phyloP scores from a whole-genome alignment of 2,329 filamentous ascomycete species.

The Fusarium sp. region DNA sequence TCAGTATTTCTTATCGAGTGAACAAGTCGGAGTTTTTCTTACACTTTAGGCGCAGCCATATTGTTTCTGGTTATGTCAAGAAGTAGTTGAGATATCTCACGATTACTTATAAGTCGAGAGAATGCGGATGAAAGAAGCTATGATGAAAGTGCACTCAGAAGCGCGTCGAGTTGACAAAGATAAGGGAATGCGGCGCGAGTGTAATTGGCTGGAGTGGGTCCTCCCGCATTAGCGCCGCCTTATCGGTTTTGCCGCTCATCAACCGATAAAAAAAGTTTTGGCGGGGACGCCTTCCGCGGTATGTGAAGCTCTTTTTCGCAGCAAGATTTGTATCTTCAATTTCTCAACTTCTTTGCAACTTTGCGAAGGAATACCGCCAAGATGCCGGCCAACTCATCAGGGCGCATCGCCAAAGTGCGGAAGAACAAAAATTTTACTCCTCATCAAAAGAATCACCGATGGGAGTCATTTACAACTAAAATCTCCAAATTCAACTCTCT shows the following conservation, averaged over 20 bases:
- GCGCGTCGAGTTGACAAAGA: conserved; percentile 40
- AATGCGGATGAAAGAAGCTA: conserved; percentile 35
- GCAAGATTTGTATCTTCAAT: conserved; percentile 36
- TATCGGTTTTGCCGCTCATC: conserved; percentile 55
- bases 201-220: conserved; percentile 51
- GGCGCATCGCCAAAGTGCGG: conserved; percentile 76
- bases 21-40: conserved; percentile 4
- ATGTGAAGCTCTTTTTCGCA: conserved; percentile 44
- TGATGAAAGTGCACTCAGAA: conserved; percentile 37
- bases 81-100: conserved; percentile 13
- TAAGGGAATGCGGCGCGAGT: conserved; percentile 53
- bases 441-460: conserved; percentile 87
- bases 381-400: conserved; percentile 73
- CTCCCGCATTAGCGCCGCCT: conserved; percentile 34
- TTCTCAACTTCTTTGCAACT: conserved; percentile 42
- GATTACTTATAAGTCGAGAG: conserved; percentile 8
- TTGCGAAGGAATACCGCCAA: conserved; percentile 54
- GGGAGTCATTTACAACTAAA: conserved; percentile 91
- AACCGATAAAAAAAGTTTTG: conserved; percentile 54
- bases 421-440: conserved; percentile 78
- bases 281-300: conserved; percentile 47
- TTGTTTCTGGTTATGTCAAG: conserved; percentile 23
- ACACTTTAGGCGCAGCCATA: conserved; percentile 66
- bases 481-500: conserved; percentile 89
- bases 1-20: conserved; percentile 14